These are phyloP conservation scores for Lenwebbia sp. DNA, from an alignment of 345 rosid species.

Conservation along the genomic window DNA sequence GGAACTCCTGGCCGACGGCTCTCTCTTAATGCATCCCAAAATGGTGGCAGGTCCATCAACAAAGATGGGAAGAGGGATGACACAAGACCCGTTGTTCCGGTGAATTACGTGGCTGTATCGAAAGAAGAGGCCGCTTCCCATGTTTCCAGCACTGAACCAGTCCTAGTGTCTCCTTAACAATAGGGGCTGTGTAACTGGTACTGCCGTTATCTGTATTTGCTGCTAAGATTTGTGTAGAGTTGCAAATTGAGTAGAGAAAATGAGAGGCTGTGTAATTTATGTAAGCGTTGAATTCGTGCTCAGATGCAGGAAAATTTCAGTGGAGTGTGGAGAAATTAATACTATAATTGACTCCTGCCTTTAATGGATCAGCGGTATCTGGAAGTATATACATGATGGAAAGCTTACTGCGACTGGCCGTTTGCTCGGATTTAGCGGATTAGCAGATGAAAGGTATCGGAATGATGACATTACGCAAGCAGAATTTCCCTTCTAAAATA, in stretches of 20 bases:
- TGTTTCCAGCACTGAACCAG: conserved; percentile 52
- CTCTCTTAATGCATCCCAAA: conserved; percentile 56
- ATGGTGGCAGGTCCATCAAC: conserved; percentile 44
- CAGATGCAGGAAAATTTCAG: background rate
- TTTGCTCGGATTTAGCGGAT: background rate
- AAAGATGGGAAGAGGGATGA: conserved; percentile 67
- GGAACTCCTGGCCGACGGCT: conserved; percentile 75
- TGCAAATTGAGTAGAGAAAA: background rate
- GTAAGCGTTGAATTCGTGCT: background rate
- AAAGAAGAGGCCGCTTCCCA: conserved; percentile 67
- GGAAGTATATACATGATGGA: background rate
- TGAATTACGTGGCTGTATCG: conserved; percentile 45
- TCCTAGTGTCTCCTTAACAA: conserved; percentile 59
- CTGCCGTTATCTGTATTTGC: background rate
- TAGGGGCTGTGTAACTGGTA: background rate
- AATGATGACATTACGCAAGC: background rate
- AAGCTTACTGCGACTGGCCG: background rate
- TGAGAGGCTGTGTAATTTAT: background rate
- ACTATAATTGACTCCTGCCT: background rate
- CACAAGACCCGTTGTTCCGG: conserved; percentile 48
- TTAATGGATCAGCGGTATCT: background rate
- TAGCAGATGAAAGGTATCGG: background rate
- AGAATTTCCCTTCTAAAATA: background rate
- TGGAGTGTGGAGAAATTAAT: background rate
- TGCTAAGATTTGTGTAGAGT: background rate